Evolutionary conservation across 2,329 filamentous ascomycete genomes (phyloP), one percentile per base, ranked within the genome.

Genomic region (Dactylonectria estremocensis): DNA sequence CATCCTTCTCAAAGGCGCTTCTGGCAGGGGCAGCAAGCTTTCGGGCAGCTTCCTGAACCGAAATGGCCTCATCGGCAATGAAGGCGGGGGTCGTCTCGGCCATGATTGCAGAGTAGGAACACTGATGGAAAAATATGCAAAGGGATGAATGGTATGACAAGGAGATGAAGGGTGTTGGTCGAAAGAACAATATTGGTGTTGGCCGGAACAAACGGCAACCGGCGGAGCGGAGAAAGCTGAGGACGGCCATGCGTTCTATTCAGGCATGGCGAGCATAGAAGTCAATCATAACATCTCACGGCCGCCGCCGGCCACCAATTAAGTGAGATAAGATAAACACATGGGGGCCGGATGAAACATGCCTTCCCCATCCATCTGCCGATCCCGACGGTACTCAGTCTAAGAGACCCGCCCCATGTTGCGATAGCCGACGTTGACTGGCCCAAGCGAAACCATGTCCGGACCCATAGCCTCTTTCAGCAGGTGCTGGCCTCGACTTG

Each of bases 341-440:
- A 73, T 73, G 72, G 68, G 55, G 24, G 13, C 54, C 20, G 3
- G 33, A 33, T 66, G 69, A 72, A 73, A 69, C 71, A 46, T 28
- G 14, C 49, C 49, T 52, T 52, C 49, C 49, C 45, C 58, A 48
- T 22, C 61, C 46, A 53, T 56, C 55, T 68, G 72, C 52, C 72
- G 72, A 74, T 74, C 72, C 18, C 50, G 48, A 56, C 66, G 40
- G 40, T n/a, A n/a, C 40, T n/a, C 24, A 28, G 24, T 28, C 24
- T 28, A 28, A 28, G 24, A 28, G 40, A 43, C 40, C 40, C 14
- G 40, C 40, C 40, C 40, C 40, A n/a, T n/a, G 16, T 8, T 43
- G 40, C 16, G 24, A 16, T 56, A 61, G 56, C 68, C 65, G 40
- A 9, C 18, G 55, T 31, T 58, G 14, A 69, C 65, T 72, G 71